These are phyloP conservation scores for Russula foetens DNA, from an alignment of 768 basidiomycete species.

Conservation along the genomic window DNA sequence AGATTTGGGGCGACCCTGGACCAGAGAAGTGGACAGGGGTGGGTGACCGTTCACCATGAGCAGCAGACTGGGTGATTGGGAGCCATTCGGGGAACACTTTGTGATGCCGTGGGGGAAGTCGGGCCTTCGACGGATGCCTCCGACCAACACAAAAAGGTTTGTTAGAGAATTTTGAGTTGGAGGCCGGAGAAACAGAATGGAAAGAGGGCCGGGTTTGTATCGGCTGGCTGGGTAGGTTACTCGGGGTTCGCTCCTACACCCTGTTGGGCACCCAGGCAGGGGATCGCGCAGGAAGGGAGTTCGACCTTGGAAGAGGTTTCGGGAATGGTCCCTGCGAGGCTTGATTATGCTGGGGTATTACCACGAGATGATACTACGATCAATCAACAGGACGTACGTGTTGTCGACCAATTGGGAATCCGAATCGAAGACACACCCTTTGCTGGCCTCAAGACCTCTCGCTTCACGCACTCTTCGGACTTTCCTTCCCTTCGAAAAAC, in stretches of 20 bases:
- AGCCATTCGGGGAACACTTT: constrained; percentile 8
- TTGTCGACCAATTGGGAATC: neutral
- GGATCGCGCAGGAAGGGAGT: neutral
- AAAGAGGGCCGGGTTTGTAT: neutral
- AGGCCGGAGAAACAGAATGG: constrained; percentile 8
- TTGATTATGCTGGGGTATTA: neutral
- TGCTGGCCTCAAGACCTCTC: neutral
- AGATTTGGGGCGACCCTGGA: constrained; percentile 9
- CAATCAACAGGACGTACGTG: neutral
- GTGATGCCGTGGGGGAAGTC: neutral
- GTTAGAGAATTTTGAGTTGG: constrained; percentile 5
- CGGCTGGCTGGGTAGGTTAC: neutral
- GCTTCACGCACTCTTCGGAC: neutral
- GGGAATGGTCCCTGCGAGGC: neutral
- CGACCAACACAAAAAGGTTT: constrained; percentile 4
- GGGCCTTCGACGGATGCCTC: neutral
- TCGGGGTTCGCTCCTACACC: neutral
- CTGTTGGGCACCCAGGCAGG: too few species aligned
- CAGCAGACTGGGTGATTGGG: constrained; percentile 10
- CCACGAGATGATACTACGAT: neutral
- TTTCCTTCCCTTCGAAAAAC: neutral
- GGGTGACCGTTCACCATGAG: neutral
- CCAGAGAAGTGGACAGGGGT: constrained; percentile 7
- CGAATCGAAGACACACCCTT: neutral
- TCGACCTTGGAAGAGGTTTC: neutral